These are phyloP conservation scores for Phytophthora citricola DNA, from an alignment of 352 stramenopile genomes.

Conservation along the genomic window DNA sequence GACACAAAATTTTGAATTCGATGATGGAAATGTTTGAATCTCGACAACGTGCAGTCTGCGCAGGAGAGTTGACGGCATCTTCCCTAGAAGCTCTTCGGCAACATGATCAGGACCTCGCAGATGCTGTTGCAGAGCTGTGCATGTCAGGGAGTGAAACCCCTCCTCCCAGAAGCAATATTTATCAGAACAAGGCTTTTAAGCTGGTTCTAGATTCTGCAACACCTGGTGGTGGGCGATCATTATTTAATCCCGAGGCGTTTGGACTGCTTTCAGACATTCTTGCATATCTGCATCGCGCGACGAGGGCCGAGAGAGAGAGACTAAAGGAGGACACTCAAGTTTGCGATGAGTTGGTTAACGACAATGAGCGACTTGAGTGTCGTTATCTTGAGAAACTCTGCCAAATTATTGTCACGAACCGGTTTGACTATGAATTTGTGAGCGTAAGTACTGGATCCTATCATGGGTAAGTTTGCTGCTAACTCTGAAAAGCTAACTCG, in stretches of 20 bases:
- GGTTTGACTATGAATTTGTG: slow-evolving; percentile 60
- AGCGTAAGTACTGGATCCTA: slow-evolving; percentile 41
- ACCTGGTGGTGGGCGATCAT: slow-evolving; percentile 24
- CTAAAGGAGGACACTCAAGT: slow-evolving; percentile 1
- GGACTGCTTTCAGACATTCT: slow-evolving; percentile 52
- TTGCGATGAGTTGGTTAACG: slow-evolving; percentile 9
- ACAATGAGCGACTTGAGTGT: slow-evolving; percentile 44
- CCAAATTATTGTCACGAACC: slow-evolving; percentile 49
- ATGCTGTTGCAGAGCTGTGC: slow-evolving; percentile 49
- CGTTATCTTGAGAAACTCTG: slow-evolving; percentile 60
- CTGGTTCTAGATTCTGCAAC: slow-evolving; percentile 18
- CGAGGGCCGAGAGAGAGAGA: slow-evolving; percentile 20
- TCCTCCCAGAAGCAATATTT: slow-evolving; percentile 17
- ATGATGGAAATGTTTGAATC: slow-evolving; percentile 30
- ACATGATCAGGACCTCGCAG: slow-evolving; percentile 36
- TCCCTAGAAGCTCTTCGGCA: slow-evolving; percentile 1
- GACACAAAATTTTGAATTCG: slow-evolving; percentile 28
- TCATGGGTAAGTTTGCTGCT: not conserved
- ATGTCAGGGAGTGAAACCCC: slow-evolving; percentile 46
- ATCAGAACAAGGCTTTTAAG: slow-evolving; percentile 51
- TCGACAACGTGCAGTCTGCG: slow-evolving; percentile 15
- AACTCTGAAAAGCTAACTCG: not conserved
- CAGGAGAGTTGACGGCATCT: not conserved
- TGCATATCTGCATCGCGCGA: slow-evolving; percentile 41
- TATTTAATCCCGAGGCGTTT: slow-evolving; percentile 64